A percentile compares a stretch with the other conserved stretches of the same genome.
Conservation (phyloP, 371 early-diverging fungal species). For the Rhizopus delemar region DNA sequence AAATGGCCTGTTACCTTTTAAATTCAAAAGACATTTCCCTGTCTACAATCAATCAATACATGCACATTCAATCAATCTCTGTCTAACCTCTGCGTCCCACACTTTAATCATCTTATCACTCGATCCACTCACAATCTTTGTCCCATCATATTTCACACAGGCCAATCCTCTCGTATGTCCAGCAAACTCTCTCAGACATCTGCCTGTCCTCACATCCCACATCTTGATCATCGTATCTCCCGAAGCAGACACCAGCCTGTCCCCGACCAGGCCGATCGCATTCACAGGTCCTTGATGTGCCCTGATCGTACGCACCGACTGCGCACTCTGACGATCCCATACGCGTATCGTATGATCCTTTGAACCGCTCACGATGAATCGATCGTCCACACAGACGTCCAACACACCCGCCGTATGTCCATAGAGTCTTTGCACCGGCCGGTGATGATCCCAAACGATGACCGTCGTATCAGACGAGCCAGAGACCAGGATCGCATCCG, state of each 20-base stretch:
- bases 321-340: conserved; percentile 71
- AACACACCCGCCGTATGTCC: conserved; percentile 82
- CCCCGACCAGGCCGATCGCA: conserved; percentile 73
- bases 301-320: conserved; percentile 63
- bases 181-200: conserved; percentile 62
- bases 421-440: conserved; percentile 49
- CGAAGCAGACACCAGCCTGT: conserved; percentile 80
- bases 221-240: conserved; percentile 87
- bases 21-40: conserved; percentile 69
- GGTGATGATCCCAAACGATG: conserved; percentile 82
- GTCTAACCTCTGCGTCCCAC: conserved; percentile 78
- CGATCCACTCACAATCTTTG: conserved; percentile 88
- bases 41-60: conserved; percentile 38
- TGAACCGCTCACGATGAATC: conserved; percentile 86
- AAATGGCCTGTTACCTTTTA: conserved; percentile 1
- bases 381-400: conserved; percentile 75
- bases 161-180: conserved; percentile 89
- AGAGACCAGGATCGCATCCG: conserved; percentile 78
- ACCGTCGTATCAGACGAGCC: conserved; percentile 91
- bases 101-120: conserved; percentile 93
- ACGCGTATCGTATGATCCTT: conserved; percentile 91
- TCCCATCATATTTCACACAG: conserved; percentile 92
- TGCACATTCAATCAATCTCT: not conserved
- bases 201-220: conserved; percentile 82
- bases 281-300: conserved; percentile 93